A percentile compares a stretch with the other conserved stretches of the same genome.
phyloP scores from a whole-genome alignment of 805 yeast genomes.

The Wickerhamiella spandovensis region DNA sequence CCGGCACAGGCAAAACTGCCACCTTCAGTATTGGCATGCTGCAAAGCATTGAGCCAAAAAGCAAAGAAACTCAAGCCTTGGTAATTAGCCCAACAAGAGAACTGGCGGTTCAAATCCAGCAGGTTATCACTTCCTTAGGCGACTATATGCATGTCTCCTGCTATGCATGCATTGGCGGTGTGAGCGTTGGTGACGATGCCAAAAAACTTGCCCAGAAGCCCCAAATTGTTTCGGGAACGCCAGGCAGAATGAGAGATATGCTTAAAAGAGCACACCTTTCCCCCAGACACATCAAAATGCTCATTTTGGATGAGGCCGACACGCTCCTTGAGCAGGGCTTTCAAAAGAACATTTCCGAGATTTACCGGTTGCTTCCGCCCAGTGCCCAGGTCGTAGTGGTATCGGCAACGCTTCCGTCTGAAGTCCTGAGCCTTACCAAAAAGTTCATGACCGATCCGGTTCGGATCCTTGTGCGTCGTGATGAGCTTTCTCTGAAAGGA shows the following conservation, averaged over 20 bases:
- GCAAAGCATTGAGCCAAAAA: conserved; percentile 65
- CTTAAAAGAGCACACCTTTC: conserved; percentile 66
- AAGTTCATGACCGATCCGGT: conserved; percentile 91
- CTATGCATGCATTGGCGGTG: conserved; percentile 93
- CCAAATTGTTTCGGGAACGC: conserved; percentile 93
- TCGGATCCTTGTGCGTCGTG: conserved; percentile 86
- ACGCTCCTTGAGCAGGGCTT: conserved; percentile 87
- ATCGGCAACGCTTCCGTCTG: conserved; percentile 86
- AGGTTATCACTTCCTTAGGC: conserved; percentile 76
- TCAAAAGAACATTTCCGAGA: conserved; percentile 88
- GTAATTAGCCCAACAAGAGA: conserved; percentile 94
- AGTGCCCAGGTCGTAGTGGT: conserved; percentile 86
- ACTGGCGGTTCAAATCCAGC: conserved; percentile 83
- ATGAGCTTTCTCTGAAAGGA: conserved; percentile 87
- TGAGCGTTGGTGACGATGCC: conserved; percentile 66
- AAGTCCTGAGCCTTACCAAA: conserved; percentile 81
- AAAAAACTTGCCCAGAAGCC: conserved; percentile 59
- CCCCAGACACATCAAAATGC: conserved; percentile 70
- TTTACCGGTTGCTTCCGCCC: conserved; percentile 72
- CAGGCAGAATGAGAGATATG: conserved; percentile 90
- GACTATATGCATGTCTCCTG: conserved; percentile 74
- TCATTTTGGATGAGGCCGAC: conserved; percentile 93
- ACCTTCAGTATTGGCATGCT: conserved; percentile 91
- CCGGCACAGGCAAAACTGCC: conserved; percentile 99
- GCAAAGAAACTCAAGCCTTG: conserved; percentile 73